Evolutionary conservation across 495 filamentous ascomycete genomes (phyloP), one percentile per base, ranked within the genome.

Genomic region (Aspergillus sclerotiicarbonarius): DNA sequence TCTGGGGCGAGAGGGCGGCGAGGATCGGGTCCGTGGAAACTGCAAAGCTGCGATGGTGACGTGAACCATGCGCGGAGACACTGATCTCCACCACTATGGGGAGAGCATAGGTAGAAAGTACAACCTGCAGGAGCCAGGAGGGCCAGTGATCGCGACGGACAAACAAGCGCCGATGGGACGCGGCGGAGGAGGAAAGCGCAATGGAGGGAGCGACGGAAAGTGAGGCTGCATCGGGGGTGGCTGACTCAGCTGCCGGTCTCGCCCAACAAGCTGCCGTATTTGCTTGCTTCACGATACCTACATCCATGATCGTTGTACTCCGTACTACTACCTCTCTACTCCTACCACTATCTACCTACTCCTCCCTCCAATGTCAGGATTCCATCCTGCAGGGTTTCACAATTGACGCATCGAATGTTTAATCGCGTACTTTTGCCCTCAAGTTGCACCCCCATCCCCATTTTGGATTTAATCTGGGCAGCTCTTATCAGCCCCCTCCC

Each of bases 41-140:
- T 21, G 20, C 25, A 13, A 32, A 18, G 35, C 19, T 29, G 39
- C 2, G 46, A 53, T 31, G 18, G 33, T 53, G 50, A 52, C 10
- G n/a, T 53, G 39, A 53, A 43, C 51, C 31, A 53, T n/a, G 29
- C 47, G 31, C 47, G 47, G 47, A 50, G 47, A 50, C 47, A 50
- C 47, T 50, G 47, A 30, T 50, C 47, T 50, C 47, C 47, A 50
- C 47, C 47, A 50, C 47, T 50, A 50, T 15, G 29, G 15, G 21
- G 8, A 20, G 18, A 20, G 44, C n/a, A 4, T 20, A 5, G 1
- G 4, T 25, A 25, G 25, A 25, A 25, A 25, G 25, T 25, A 25
- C 25, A 25, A 46, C 44, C 44, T 50, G 47, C 47, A 50, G 29
- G 46, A 49, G 33, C 33, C 33, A n/a, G 31, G 25, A 18, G 15